These are phyloP conservation scores for Diaporthe australafricana DNA, from an alignment of 2,329 filamentous ascomycete species.

Conservation along the genomic window DNA sequence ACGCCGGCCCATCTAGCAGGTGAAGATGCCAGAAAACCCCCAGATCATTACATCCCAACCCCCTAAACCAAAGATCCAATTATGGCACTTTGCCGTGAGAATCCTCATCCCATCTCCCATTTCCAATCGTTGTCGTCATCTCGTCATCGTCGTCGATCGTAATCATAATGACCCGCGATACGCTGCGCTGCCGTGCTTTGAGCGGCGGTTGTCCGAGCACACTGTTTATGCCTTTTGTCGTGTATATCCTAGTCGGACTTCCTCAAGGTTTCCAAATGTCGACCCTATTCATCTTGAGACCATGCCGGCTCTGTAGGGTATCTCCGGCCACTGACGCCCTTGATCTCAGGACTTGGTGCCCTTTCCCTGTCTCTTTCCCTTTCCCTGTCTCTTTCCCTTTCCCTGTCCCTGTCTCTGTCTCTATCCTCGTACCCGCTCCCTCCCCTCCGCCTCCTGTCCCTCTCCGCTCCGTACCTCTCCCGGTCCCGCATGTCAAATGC, in stretches of 20 bases:
- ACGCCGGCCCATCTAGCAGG: neutral
- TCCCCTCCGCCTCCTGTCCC: conserved; percentile 46
- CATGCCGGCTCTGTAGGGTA: conserved; percentile 49
- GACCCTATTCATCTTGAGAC: conserved; percentile 29
- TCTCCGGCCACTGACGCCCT: conserved; percentile 50
- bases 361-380: conserved; percentile 40
- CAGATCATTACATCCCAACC: neutral
- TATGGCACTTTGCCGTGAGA: neutral
- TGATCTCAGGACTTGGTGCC: conserved; percentile 48
- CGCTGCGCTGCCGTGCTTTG: neutral
- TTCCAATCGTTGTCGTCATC: neutral
- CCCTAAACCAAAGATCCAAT: neutral
- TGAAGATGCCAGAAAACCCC: neutral
- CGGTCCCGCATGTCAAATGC: conserved; percentile 49
- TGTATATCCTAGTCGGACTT: neutral
- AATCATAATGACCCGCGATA: conserved; percentile 3
- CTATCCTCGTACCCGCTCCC: conserved; percentile 37
- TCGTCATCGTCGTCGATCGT: conserved; percentile 1
- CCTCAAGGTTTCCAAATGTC: neutral
- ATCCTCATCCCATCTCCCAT: neutral
- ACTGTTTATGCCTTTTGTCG: neutral
- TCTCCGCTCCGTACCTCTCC: conserved; percentile 43
- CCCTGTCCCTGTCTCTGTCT: conserved; percentile 42
- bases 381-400: conserved; percentile 31
- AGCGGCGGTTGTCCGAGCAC: no score